phyloP scores from a whole-genome alignment of 805 yeast species.

The Yarrowia sp. region DNA sequence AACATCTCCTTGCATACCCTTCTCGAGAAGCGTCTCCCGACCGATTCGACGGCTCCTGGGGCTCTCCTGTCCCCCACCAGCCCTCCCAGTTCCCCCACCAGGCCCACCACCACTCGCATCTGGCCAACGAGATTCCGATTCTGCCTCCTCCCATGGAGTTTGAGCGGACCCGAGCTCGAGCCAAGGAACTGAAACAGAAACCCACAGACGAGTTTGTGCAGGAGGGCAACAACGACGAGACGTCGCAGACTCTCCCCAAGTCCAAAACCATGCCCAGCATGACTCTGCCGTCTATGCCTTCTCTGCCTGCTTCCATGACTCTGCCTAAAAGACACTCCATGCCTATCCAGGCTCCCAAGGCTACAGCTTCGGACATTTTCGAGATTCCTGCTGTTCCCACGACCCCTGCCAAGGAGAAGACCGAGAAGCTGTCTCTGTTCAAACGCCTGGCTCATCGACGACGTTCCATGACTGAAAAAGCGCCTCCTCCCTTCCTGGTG shows the following conservation, averaged over 20 bases:
- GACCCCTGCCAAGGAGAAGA: slow-evolving; percentile 5
- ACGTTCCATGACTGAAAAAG: slow-evolving; percentile 19
- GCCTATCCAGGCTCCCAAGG: slow-evolving; percentile 11
- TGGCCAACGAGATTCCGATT: slow-evolving; percentile 1
- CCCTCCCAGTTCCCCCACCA: slow-evolving; percentile 6
- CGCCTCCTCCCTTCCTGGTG: not conserved
- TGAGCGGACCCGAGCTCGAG: slow-evolving; percentile 8
- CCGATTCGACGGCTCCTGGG: slow-evolving; percentile 21
- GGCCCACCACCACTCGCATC: slow-evolving; percentile 2
- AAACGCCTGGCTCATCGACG: slow-evolving; percentile 28
- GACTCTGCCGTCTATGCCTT: slow-evolving; percentile 13
- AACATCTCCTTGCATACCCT: slow-evolving; percentile 3
- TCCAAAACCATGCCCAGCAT: slow-evolving; percentile 20
- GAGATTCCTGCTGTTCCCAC: slow-evolving; percentile 17
- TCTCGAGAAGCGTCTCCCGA: slow-evolving; percentile 28
- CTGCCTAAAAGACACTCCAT: slow-evolving; percentile 23
- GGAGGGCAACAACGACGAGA: not conserved
- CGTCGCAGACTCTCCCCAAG: not conserved
- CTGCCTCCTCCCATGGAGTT: slow-evolving; percentile 28
- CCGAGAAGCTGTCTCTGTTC: slow-evolving; percentile 20
- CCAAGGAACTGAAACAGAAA: slow-evolving; percentile 13
- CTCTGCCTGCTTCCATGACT: slow-evolving; percentile 1
- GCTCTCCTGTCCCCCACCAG: not conserved
- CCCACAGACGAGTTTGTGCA: slow-evolving; percentile 15
- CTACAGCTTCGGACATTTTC: slow-evolving; percentile 1